These are phyloP conservation scores for Calonectria hawksworthii DNA, from an alignment of 2,329 filamentous ascomycete species.

Conservation along the genomic window DNA sequence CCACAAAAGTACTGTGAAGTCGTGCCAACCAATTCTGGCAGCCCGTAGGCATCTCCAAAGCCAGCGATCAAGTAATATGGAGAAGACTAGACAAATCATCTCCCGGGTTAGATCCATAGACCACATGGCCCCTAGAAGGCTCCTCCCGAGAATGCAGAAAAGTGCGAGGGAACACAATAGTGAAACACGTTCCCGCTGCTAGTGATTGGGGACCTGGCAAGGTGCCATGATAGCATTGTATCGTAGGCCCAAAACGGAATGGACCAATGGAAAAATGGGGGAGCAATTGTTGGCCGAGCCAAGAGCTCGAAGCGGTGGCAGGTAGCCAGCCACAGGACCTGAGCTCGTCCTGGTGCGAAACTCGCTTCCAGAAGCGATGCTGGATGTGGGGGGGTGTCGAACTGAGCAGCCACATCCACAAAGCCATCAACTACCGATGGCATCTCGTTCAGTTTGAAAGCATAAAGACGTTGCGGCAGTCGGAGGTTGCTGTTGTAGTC, in stretches of 20 bases:
- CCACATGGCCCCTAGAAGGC: constrained; percentile 5
- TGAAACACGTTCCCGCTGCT: constrained; percentile 26
- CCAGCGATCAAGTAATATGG: not conserved
- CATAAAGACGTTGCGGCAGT: not conserved
- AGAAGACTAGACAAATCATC: not conserved
- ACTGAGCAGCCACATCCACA: not conserved
- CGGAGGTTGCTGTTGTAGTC: not conserved
- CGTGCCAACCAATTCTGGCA: constrained; percentile 7
- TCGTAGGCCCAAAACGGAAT: not conserved
- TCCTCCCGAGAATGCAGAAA: constrained; percentile 25
- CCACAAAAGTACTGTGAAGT: not conserved
- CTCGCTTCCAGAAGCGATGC: constrained; percentile 26
- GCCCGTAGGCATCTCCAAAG: not conserved
- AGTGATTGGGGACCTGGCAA: constrained; percentile 1
- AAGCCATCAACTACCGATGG: not conserved
- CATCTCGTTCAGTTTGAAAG: not conserved
- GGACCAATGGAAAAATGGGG: constrained; percentile 2
- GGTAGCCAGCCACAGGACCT: constrained; percentile 8
- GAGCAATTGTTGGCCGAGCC: not conserved
- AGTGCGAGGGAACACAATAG: constrained; percentile 7
- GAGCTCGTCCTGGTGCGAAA: constrained; percentile 38
- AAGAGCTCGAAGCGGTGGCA: constrained; percentile 7
- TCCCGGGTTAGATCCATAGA: constrained; percentile 12
- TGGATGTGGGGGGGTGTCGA: constrained; percentile 14
- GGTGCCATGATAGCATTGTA: constrained; percentile 2